Base-by-base conservation (phyloP, 192 early-diverging fungal genomes). In the Umbelopsis sp. region DNA sequence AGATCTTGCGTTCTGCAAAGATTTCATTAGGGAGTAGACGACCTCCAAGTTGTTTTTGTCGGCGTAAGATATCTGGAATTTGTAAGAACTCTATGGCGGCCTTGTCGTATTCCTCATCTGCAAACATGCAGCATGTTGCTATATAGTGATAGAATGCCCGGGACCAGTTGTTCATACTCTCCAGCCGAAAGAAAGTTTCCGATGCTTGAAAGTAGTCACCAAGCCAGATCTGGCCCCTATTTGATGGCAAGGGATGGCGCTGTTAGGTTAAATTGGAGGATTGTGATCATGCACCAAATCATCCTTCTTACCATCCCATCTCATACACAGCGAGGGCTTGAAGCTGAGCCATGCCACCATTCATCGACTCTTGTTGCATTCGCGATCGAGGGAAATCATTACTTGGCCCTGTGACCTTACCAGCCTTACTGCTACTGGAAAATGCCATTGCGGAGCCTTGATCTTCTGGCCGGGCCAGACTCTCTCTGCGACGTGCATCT, bases 181-280 rank as follows among this genome's bases (percentile, higher is more conserved):
- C 79, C n/a, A 80, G 22, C n/a, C 79, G 71, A 50, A 80, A 80
- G 25, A 80, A 80, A 1, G 79, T 80, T 53, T 80, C 79, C 16
- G 79, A 75, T 24, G 79, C 79, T 68, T 80, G 79, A 51, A 80
- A 76, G 54, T 80, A 76, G 52, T 80, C 71, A 0, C 74, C 71
- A 16, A 80, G 54, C 21, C 75, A 80, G 9, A 80, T 80, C 36
- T 80, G 74, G 2, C 71, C 79, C 79, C 79, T 80, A 36, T 41
- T 41, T 41, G 8, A 41, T 6, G 12, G 2, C 7, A 41, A 11
- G 38, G 38, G 38, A 41, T 41, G 38, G 12, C 12, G 12, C 38
- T 49, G 31, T 54, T 59, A 14, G 17, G 50, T 44, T 31, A 12
- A 20, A 52, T 21, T 43, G 65, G 24, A 56, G 17, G 38, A 45